A percentile compares a stretch with the other conserved stretches of the same genome.
Evolutionary conservation across 2,329 filamentous ascomycete species (phyloP).

Genomic region (Diaporthe nobilis): DNA sequence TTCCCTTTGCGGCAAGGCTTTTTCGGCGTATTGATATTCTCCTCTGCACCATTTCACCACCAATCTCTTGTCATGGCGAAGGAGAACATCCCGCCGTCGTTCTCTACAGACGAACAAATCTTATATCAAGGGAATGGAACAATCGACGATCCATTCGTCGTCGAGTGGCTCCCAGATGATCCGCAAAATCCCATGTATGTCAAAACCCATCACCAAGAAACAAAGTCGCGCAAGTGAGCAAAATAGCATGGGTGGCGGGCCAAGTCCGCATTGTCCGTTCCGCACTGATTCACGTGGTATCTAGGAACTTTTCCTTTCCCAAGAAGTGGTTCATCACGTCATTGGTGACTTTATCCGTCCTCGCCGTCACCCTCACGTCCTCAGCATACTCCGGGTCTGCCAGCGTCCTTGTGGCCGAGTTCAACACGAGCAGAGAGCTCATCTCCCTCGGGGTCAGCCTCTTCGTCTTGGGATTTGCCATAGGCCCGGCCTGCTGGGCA

Average conservation of each 20-base stretch:
- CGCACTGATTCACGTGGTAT: neutral
- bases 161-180: slow-evolving; percentile 61
- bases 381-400: slow-evolving; percentile 62
- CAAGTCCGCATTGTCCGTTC: neutral
- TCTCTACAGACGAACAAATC: neutral
- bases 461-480: slow-evolving; percentile 69
- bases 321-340: slow-evolving; percentile 58
- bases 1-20: neutral
- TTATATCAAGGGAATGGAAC: slow-evolving; percentile 49
- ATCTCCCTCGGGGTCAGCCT: slow-evolving; percentile 64
- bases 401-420: slow-evolving; percentile 55
- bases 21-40: neutral
- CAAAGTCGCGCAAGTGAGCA: neutral
- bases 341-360: slow-evolving; percentile 56
- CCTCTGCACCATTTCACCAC: too few relatives aligned
- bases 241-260: neutral
- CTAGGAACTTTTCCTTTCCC: slow-evolving; percentile 47
- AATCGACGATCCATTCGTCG: slow-evolving; percentile 58
- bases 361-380: slow-evolving; percentile 65
- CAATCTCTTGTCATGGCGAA: neutral
- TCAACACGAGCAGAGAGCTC: slow-evolving; percentile 57
- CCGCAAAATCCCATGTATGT: slow-evolving; percentile 57
- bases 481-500: slow-evolving; percentile 71
- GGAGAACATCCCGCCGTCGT: neutral
- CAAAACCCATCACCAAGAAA: neutral